These are phyloP conservation scores for Iberis amara DNA, from an alignment of 441 rosid genomes.

Conservation along the genomic window DNA sequence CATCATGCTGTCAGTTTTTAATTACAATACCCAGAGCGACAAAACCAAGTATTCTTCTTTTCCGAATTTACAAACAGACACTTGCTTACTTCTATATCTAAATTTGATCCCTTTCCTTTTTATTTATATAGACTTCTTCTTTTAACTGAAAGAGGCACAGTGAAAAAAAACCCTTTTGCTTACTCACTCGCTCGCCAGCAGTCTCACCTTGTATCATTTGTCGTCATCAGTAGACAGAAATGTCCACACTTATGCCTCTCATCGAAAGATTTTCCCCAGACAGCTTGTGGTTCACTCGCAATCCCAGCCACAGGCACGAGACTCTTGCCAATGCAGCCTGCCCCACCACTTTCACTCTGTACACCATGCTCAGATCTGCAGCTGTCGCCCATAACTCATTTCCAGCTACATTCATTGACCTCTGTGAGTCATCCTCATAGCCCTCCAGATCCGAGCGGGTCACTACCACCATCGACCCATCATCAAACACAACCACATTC, in stretches of 20 bases:
- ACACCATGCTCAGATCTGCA: slow-evolving; percentile 60
- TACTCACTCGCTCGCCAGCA: slow-evolving; percentile 27
- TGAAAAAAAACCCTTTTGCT: background rate
- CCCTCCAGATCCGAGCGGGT: slow-evolving; percentile 80
- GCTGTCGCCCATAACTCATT: slow-evolving; percentile 52
- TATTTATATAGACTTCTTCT: slow-evolving; percentile 22
- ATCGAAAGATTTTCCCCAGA: slow-evolving; percentile 38
- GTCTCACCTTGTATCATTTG: slow-evolving; percentile 15
- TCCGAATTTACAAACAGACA: slow-evolving; percentile 27
- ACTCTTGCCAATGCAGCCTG: slow-evolving; percentile 72
- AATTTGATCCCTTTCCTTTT: slow-evolving; percentile 11
- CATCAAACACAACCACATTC: slow-evolving; percentile 68
- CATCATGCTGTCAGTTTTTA: slow-evolving; percentile 1
- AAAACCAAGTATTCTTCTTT: slow-evolving; percentile 20
- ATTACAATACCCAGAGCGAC: slow-evolving; percentile 29
- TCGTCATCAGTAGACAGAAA: slow-evolving; percentile 64
- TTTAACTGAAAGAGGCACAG: slow-evolving; percentile 21
- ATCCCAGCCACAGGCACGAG: slow-evolving; percentile 77
- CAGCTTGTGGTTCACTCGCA: slow-evolving; percentile 52
- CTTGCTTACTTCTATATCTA: slow-evolving; percentile 27
- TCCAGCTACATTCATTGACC: slow-evolving; percentile 33
- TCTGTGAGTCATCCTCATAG: slow-evolving; percentile 39
- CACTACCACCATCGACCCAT: slow-evolving; percentile 69
- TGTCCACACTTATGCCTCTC: slow-evolving; percentile 77
- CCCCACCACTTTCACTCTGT: slow-evolving; percentile 68